Evolutionary conservation across 495 filamentous ascomycete species (phyloP), one percentile per base, ranked within the genome.

Genomic region (Friedmanniomyces simplex): DNA sequence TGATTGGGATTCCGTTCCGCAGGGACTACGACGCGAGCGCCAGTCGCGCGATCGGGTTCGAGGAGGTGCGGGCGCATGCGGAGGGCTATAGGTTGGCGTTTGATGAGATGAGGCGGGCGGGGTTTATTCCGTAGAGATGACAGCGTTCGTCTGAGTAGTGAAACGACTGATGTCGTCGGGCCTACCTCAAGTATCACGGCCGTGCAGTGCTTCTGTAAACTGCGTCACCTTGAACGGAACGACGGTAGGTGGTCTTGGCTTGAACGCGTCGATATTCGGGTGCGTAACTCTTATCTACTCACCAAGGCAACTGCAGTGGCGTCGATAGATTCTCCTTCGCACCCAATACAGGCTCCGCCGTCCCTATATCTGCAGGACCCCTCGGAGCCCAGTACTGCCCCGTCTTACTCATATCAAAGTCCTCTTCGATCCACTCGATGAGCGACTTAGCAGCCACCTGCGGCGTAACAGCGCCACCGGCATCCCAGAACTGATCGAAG

Each of bases 381-480:
- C 82, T 72, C 1, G 84, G 83, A 30, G 84, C 83, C 85, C 85
- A 89, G 61, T 78, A 86, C 67, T 87, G 71, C 10, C 85, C 85
- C 2, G 82, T 82, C 67, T 81, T 81, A 55, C 68, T 73, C 48
- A 87, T 79, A 67, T 83, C 79, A 58, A 88, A 82, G 25, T 54
- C 41, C 24, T 70, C 71, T 6, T 84, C 77, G 18, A 82, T 73
- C 68, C 80, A 88, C 8, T 79, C 71, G 3, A 75, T 71, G n/a
- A 88, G 70, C 25, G 78, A 82, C 60, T 74, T 67, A 21, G 85
- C 85, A 7, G 85, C 83, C 65, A 80, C 77, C 43, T 84, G 77
- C 0, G 85, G 83, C 1, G 80, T 84, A 11, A 88, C 81, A 56
- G 85, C 82, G 61, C 82, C 83, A 39, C 82, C 82, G 37, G 64